Conservation (phyloP, 2,329 filamentous ascomycete species). For the Beauveria bassiana region DNA sequence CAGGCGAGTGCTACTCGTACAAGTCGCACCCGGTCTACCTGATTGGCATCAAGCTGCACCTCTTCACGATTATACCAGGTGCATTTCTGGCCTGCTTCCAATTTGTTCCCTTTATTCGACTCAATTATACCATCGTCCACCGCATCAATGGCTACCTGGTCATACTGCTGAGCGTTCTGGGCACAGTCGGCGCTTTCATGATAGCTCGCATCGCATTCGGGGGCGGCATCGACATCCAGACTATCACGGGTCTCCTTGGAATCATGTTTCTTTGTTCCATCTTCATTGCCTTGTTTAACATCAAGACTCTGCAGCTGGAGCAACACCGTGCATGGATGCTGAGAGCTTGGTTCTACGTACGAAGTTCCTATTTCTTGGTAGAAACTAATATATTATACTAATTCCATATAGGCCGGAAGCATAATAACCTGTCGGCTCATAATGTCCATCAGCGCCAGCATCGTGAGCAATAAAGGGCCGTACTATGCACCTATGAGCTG, state of each 20-base stretch:
- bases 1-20: slow-evolving; percentile 34
- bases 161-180: slow-evolving; percentile 35
- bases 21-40: slow-evolving; percentile 18
- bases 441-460: slow-evolving; percentile 29
- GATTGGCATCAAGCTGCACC: slow-evolving; percentile 36
- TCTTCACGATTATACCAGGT: slow-evolving; percentile 34
- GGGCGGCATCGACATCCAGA: slow-evolving; percentile 41
- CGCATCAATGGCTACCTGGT: slow-evolving; percentile 51
- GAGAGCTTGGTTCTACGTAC: slow-evolving; percentile 41
- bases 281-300: slow-evolving; percentile 42
- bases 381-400: background rate
- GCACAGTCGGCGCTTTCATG: slow-evolving; percentile 42
- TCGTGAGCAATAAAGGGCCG: slow-evolving; percentile 24
- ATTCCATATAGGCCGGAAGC: slow-evolving; percentile 27
- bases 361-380: background rate
- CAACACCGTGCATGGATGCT: slow-evolving; percentile 57
- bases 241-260: slow-evolving; percentile 31
- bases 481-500: slow-evolving; percentile 32
- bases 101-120: slow-evolving; percentile 38
- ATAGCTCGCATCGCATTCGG: slow-evolving; percentile 37
- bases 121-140: slow-evolving; percentile 44
- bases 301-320: slow-evolving; percentile 52
- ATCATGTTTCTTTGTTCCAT: slow-evolving; percentile 36
- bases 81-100: slow-evolving; percentile 35
- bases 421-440: slow-evolving; percentile 46